Evolutionary conservation across 495 filamentous ascomycete genomes (phyloP), one percentile per base, ranked within the genome.

Genomic region (Friedmanniomyces simplex): DNA sequence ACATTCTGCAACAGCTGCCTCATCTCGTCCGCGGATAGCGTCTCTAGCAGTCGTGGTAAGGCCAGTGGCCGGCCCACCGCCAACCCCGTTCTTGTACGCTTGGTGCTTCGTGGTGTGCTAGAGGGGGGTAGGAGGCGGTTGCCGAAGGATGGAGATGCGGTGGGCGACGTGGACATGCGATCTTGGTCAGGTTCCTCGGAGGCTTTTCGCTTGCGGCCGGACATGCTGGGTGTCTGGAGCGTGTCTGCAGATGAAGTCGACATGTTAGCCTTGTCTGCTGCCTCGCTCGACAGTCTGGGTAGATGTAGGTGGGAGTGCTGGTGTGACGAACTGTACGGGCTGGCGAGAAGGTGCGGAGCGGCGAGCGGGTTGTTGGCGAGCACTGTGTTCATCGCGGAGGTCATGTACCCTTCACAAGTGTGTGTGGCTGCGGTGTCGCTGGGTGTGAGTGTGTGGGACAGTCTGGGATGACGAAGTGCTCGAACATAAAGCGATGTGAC

Each of bases 81-180:
- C 57, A 88, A 69, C 62, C 91, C 89, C 13, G 80, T 78, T 58
- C 81, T 77, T 55, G 77, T 67, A 50, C 82, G 80, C 66, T 86
- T 86, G 63, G 78, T 79, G 25, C 76, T 76, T 64, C 86, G 79
- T 6, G 71, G 53, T 49, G 57, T 49, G 63, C 73, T 80, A 65
- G 82, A 78, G 7, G 55, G 41, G 37, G 82, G 73, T 46, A 86
- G 72, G 25, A 75, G 67, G 54, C 88, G 80, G 59, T 78, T 75
- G 62, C 80, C 72, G 48, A 83, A 76, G 32, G 83, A 81, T n/a
- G 90, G 89, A 28, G 88, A 94, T 70, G 76, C 83, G 24, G 80
- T 79, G 0, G 89, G 89, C 42, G 89, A 95, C 42, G 87, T 81
- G 34, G 86, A 91, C 89, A 94, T 94, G 62, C 87, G 85, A 66